Conservation (phyloP, 2,329 filamentous ascomycete species). For the Hyphodiscus sp. region DNA sequence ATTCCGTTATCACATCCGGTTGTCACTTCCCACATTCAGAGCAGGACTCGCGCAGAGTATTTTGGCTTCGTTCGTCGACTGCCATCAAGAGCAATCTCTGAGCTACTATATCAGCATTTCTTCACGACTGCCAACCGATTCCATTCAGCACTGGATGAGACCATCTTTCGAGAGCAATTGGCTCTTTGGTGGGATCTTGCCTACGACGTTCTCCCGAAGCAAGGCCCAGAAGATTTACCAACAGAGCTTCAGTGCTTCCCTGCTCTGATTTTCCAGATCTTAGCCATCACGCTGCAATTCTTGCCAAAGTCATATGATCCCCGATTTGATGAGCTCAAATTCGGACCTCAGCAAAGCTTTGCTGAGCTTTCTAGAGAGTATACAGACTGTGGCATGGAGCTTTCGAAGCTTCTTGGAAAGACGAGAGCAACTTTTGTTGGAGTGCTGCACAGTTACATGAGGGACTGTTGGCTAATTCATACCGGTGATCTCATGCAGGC, state of each 20-base stretch:
- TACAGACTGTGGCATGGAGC: slow-evolving; percentile 1
- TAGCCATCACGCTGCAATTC: background rate
- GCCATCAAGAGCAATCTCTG: background rate
- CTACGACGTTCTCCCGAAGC: slow-evolving; percentile 1
- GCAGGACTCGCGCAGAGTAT: background rate
- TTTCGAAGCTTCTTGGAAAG: background rate
- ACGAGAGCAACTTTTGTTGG: background rate
- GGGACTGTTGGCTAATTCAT: background rate
- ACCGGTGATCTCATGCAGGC: background rate
- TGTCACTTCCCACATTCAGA: background rate
- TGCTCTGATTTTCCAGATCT: slow-evolving; percentile 2
- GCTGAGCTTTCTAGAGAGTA: slow-evolving; percentile 1
- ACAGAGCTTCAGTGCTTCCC: slow-evolving; percentile 2
- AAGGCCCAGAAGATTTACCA: background rate
- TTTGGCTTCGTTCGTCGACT: slow-evolving; percentile 2
- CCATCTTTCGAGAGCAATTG: slow-evolving; percentile 3
- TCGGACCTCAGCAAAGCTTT: slow-evolving; percentile 1
- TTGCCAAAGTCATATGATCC: background rate
- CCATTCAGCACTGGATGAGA: background rate
- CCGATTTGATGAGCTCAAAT: slow-evolving; percentile 1
- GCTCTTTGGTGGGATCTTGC: background rate
- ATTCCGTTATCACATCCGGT: no score
- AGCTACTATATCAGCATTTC: no score
- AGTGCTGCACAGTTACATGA: background rate
- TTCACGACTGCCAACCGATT: background rate